Evolutionary conservation across 305 asterid genomes (phyloP).

Genomic region (Galium porrigens): DNA sequence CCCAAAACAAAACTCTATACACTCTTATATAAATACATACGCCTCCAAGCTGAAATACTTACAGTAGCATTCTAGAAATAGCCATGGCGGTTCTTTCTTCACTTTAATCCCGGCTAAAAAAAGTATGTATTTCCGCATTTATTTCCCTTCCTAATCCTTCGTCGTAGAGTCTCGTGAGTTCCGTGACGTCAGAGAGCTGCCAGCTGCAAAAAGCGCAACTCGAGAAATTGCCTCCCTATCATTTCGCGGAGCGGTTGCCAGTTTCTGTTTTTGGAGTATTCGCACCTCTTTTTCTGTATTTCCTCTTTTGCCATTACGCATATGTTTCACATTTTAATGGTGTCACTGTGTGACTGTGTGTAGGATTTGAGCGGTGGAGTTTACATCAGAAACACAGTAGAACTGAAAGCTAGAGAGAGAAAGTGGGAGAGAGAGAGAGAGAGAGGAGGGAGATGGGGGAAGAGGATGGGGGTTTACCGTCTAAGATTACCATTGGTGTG

Average conservation of each 20-base stretch:
- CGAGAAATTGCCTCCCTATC: not conserved
- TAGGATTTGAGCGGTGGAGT: conserved; percentile 19
- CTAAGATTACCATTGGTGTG: conserved; percentile 64
- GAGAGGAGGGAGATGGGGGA: conserved; percentile 10
- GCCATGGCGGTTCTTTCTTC: conserved; percentile 1
- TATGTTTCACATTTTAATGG: conserved; percentile 1
- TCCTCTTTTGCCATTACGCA: not conserved
- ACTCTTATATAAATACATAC: not conserved
- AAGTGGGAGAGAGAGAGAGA: conserved; percentile 2
- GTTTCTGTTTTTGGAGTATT: not conserved
- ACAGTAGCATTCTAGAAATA: not conserved
- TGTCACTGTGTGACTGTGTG: not conserved
- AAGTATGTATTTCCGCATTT: not conserved
- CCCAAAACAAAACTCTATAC: not conserved
- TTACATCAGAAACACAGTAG: not conserved
- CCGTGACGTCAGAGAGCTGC: not conserved
- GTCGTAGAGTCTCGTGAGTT: conserved; percentile 12
- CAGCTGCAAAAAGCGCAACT: conserved; percentile 3
- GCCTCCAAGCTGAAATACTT: not conserved
- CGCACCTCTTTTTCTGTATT: conserved; percentile 6
- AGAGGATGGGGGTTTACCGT: conserved; percentile 26
- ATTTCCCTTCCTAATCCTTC: conserved; percentile 7
- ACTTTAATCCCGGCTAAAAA: not conserved
- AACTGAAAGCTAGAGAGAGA: not conserved
- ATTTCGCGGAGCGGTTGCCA: conserved; percentile 20